phyloP scores from a whole-genome alignment of 202 grass and related monocot species.

The Panicum virgatum region DNA sequence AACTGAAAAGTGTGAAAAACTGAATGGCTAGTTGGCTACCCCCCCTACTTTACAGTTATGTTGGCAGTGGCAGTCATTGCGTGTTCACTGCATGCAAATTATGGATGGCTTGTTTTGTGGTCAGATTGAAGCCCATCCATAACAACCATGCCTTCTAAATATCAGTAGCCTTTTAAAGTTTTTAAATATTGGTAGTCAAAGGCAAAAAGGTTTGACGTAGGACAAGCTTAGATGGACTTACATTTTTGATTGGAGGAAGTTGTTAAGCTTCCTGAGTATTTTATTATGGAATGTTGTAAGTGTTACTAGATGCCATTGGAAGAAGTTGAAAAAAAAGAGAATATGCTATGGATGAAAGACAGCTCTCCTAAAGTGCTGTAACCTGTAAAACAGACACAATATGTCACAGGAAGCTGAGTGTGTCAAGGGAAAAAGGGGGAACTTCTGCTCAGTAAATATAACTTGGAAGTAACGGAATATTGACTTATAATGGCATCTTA shows the following conservation, averaged over 20 bases:
- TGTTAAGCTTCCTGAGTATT: background rate
- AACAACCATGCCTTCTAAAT: background rate
- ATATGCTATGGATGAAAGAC: constrained; percentile 3
- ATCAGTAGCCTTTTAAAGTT: too few species aligned
- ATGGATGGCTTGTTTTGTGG: too few species aligned
- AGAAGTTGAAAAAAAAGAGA: background rate
- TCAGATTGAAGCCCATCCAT: background rate
- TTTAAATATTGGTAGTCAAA: background rate
- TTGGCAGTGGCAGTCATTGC: background rate
- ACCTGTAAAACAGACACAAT: background rate
- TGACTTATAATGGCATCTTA: constrained; percentile 18
- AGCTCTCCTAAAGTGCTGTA: background rate
- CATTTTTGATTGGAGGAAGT: background rate
- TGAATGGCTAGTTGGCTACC: too few species aligned
- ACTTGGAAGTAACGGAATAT: background rate
- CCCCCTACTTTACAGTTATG: background rate
- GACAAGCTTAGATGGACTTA: background rate
- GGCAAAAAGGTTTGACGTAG: background rate
- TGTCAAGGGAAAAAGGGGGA: background rate
- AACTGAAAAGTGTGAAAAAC: background rate
- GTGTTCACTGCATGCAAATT: background rate
- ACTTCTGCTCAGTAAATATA: background rate
- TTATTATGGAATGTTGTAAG: constrained; percentile 1
- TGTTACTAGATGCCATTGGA: background rate
- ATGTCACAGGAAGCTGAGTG: background rate